Conservation (phyloP, 1,284 basidiomycete species). For the Puccinia brachypodii region DNA sequence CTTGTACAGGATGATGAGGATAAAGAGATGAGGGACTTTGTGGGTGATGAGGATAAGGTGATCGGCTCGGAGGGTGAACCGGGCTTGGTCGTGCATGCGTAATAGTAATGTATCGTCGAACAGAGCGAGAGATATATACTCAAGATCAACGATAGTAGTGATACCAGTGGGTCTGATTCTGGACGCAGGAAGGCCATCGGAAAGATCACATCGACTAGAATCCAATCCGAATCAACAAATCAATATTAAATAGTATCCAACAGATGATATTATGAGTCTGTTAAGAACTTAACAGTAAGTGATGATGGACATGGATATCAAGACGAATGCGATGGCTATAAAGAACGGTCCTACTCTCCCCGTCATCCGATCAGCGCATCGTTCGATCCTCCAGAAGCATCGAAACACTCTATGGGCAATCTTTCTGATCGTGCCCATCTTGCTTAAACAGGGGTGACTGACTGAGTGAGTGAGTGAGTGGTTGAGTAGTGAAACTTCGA, state of each 20-base stretch:
- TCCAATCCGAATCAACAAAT: too few species aligned
- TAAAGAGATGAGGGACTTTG: too few species aligned
- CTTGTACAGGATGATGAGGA: not conserved
- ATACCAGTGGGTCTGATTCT: conserved; percentile 78
- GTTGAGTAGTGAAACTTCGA: not conserved
- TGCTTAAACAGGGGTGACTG: too few species aligned
- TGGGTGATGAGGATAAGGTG: not conserved
- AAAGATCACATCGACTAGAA: conserved; percentile 71
- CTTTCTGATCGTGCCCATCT: conserved; percentile 54
- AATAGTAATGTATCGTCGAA: conserved; percentile 3
- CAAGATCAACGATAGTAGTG: conserved; percentile 50
- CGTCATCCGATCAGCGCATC: conserved; percentile 73
- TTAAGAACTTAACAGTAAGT: conserved; percentile 73
- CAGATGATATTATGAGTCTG: too few species aligned
- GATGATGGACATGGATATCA: conserved; percentile 69
- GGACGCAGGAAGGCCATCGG: conserved; percentile 68
- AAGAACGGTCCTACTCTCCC: conserved; percentile 89
- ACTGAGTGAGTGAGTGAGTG: not conserved
- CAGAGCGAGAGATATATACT: conserved; percentile 15
- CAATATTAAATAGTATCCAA: too few species aligned
- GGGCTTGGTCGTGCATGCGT: not conserved
- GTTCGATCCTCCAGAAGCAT: conserved; percentile 80
- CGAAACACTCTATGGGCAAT: conserved; percentile 67
- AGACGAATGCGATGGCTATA: conserved; percentile 70
- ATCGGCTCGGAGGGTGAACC: conserved; percentile 15